These are phyloP conservation scores for Cicer chorassanicum DNA, from an alignment of 306 rosid species.

Conservation along the genomic window DNA sequence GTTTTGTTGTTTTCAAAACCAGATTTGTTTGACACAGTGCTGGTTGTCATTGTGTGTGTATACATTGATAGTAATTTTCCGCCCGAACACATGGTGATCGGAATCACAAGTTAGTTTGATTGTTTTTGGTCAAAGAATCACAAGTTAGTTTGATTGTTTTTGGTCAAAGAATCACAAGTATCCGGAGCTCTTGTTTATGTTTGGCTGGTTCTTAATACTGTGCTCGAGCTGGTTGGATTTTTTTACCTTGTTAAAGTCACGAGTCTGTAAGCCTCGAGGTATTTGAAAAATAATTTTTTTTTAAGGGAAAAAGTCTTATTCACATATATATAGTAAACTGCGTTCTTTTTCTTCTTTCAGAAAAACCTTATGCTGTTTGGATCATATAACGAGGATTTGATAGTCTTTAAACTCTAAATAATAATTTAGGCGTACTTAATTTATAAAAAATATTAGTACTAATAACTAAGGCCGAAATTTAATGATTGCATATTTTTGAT, in stretches of 20 bases:
- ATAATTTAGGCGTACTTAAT: no score
- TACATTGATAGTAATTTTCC: slow-evolving; percentile 4
- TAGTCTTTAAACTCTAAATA: no score
- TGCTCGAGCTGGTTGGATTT: neutral
- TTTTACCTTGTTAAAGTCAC: neutral
- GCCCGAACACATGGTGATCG: neutral
- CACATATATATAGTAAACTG: neutral
- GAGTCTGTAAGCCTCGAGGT: neutral
- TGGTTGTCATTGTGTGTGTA: slow-evolving; percentile 28
- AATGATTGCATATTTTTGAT: no score
- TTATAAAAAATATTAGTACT: no score
- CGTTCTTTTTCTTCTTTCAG: no score
- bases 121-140: neutral
- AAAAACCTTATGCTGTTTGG: neutral
- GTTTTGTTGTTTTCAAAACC: slow-evolving; percentile 37
- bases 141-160: neutral
- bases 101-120: neutral
- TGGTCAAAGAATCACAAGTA: neutral
- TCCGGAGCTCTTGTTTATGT: slow-evolving; percentile 14
- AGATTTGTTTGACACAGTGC: slow-evolving; percentile 29
- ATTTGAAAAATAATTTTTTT: neutral
- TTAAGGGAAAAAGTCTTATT: neutral
- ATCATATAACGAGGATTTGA: no score
- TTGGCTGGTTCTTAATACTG: slow-evolving; percentile 20
- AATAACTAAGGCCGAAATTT: no score